Percentiles rank a stretch among this genome's conserved stretches.
Evolutionary conservation across 768 basidiomycete species (phyloP).

Genomic region (Boletus fagicola): DNA sequence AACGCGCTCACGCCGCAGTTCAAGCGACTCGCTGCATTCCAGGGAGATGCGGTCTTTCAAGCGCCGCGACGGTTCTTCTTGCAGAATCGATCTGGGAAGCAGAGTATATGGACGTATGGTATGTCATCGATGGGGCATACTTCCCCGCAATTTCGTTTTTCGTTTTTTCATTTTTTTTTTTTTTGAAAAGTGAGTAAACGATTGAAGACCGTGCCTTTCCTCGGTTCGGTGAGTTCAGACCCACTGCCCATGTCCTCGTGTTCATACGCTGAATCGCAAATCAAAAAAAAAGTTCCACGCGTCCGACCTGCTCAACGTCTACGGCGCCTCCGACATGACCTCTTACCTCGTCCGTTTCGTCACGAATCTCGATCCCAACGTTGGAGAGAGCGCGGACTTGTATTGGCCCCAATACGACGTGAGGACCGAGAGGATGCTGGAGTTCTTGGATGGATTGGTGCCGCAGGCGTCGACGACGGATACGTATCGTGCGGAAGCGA

Average conservation of each 20-base stretch:
- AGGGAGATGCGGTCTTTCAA: conserved; percentile 51
- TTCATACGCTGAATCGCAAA: neutral
- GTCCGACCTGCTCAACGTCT: conserved; percentile 43
- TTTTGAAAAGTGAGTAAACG: conserved; percentile 40
- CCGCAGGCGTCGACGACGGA: conserved; percentile 40
- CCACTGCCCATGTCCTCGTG: neutral
- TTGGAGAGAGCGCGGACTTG: conserved; percentile 24
- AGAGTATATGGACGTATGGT: conserved; percentile 39
- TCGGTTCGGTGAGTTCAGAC: conserved; percentile 43
- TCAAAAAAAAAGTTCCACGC: conserved; percentile 42
- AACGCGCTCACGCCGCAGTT: conserved; percentile 48
- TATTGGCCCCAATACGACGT: conserved; percentile 46
- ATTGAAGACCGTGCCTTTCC: conserved; percentile 39
- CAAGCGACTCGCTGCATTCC: conserved; percentile 50
- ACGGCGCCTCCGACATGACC: conserved; percentile 41
- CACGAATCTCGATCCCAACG: conserved; percentile 39
- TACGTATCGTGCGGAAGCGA: conserved; percentile 41
- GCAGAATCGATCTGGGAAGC: conserved; percentile 35
- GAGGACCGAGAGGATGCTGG: conserved; percentile 34
- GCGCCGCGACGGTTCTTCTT: conserved; percentile 49
- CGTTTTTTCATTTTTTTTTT: neutral
- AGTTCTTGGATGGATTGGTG: conserved; percentile 38
- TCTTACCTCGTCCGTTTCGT: conserved; percentile 33
- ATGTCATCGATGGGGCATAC: neutral
- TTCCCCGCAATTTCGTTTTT: neutral